Base-by-base conservation (phyloP, 495 filamentous ascomycete genomes). In the Podospora comata region DNA sequence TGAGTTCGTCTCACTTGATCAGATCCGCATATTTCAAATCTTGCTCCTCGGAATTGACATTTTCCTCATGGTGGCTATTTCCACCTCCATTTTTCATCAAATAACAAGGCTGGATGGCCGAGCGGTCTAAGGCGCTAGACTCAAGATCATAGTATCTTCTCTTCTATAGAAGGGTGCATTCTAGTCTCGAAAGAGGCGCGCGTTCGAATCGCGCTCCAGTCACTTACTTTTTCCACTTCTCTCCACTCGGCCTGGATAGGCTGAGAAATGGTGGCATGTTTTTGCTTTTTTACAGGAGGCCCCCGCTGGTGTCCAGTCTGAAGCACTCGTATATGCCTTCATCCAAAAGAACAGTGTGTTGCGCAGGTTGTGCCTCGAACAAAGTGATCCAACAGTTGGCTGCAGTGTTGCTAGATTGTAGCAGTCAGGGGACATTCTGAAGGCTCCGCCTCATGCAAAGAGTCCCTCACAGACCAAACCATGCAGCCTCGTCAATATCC, bases 151-250 rank as follows among this genome's bases (percentile, higher is more conserved):
- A 19, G 15, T 48, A 48, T 48, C 5, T 20, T 26, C 39, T 59
- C 70, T 59, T 71, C 62, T 67, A 63, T 11, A 60, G 34, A 67
- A 64, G 63, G 68, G n/a, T 58, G 68, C 27, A 70, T 76, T 76
- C 72, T 74, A 70, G 54, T 76, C 69, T 74, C 74, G 74, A 64
- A 76, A 76, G 74, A 73, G 69, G 74, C 74, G 74, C 71, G 74
- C 69, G 74, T 76, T 76, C 74, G 74, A 76, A 76, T 76, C 74
- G 69, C 74, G 71, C 74, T 64, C 66, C 70, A 73, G 74, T 76
- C 74, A 76, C 55, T 58, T 58, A 7, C 20, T 30, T 34, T 18
- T 27, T 69, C 39, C 39, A 48, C 39, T 48, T 48, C 39, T 13
- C 39, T 48, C 39, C 13, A 48, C 39, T 11, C 13, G 0, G 2